Evolutionary conservation across 176 grass and related monocot genomes (phyloP), one percentile per base, ranked within the genome.

Genomic region (Rhynchospora tenuis): DNA sequence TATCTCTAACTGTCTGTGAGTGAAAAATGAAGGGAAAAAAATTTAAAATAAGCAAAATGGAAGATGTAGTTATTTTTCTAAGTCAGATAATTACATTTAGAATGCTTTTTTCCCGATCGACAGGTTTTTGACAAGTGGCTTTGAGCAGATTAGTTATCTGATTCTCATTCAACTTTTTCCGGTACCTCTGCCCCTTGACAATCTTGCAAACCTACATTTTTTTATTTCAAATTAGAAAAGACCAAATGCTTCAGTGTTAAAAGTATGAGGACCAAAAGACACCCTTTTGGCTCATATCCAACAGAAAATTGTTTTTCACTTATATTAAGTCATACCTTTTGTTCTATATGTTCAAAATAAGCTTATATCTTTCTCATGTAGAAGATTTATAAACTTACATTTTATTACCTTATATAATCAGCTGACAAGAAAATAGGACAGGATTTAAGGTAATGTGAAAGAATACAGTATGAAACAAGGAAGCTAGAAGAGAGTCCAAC

Each of bases 101-200:
- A 84, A 98, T 94, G 12, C 47, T 68, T 0, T 0, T 0, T 71
- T 97, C 85, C 0, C 95, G 81, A 0, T 15, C 19, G 10, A 1
- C 1, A 78, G 95, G 92, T 1, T 0, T 3, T 48, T 91, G 78
- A 72, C 85, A 88, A 64, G 89, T 87, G 38, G 43, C 56, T 0
- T 1, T 13, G 16, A 89, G 87, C 50, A 94, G 43, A 12, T 9
- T 33, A 66, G 81, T 28, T 7, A 88, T 85, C 61, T 94, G 95
- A 6, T 1, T 47, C 0, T 85, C 43, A 3, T 83, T 86, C 62
- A 98, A 50, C 66, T 85, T 94, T 76, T 88, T 98, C 19, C 19
- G 58, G 57, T 93, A 98, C n/a, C 79, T 84, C 48, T 98, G 95
- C 15, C 90, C 92, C 0, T 81, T 33, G 19, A 94, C 55, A 59